Conservation (phyloP, 1,284 basidiomycete species). For the Moniliophthora roreri region DNA sequence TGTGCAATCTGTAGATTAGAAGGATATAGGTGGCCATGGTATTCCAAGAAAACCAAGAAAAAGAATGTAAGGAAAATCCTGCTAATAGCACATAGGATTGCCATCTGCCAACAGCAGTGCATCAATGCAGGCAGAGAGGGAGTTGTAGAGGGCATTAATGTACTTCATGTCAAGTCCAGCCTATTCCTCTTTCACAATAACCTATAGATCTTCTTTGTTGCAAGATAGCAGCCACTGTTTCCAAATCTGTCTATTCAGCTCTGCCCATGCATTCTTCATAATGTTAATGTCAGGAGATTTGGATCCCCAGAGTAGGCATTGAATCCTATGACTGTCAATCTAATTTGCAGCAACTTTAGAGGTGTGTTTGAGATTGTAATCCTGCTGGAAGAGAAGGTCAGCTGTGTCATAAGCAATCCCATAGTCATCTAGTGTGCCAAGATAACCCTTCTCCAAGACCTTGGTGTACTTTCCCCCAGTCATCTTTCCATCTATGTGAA, state of each 20-base stretch:
- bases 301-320: too few species aligned
- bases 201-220: background rate
- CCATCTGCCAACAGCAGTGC: background rate
- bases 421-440: background rate
- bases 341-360: conserved; percentile 1
- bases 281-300: too few species aligned
- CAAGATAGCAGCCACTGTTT: background rate
- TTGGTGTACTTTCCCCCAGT: conserved; percentile 8
- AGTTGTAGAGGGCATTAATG: background rate
- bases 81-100: background rate
- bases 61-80: background rate
- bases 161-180: background rate
- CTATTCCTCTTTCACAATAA: background rate
- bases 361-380: conserved; percentile 1
- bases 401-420: background rate
- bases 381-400: background rate
- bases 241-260: too few species aligned
- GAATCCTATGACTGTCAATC: background rate
- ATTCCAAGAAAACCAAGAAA: background rate
- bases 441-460: conserved; percentile 10
- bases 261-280: too few species aligned
- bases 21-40: too few species aligned
- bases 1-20: too few species aligned
- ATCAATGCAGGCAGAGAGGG: background rate
- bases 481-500: conserved; percentile 12